These are phyloP conservation scores for Apiospora malaysiana DNA, from an alignment of 2,329 filamentous ascomycete genomes.

Conservation along the genomic window DNA sequence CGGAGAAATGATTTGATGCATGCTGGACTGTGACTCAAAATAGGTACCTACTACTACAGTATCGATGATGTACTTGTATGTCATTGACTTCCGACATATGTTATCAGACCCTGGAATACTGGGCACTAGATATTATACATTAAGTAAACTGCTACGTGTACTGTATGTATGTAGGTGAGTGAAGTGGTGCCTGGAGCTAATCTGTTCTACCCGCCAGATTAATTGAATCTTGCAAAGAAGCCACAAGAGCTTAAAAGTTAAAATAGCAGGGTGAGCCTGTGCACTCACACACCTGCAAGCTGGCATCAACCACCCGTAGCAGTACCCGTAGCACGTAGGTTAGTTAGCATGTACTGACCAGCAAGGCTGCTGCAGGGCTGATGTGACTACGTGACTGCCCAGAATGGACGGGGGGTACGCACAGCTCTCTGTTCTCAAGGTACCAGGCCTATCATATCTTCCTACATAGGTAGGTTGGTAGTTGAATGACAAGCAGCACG, in stretches of 20 bases:
- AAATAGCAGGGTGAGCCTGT: slow-evolving; percentile 8
- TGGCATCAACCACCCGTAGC: background rate
- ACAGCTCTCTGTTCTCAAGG: too few species aligned
- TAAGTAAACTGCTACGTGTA: background rate
- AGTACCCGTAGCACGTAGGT: too few species aligned
- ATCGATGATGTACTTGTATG: too few species aligned
- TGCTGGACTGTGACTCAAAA: background rate
- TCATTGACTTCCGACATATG: too few species aligned
- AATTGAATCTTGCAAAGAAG: background rate
- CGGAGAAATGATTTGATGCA: background rate
- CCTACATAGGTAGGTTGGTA: too few species aligned
- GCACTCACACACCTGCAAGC: background rate
- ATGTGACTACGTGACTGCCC: slow-evolving; percentile 5
- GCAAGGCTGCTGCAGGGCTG: background rate
- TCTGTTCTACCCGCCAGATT: background rate
- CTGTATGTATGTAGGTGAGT: too few species aligned
- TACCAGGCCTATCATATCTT: too few species aligned
- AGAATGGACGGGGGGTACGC: background rate
- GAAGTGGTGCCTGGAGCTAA: background rate
- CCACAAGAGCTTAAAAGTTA: slow-evolving; percentile 14
- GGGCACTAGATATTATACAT: background rate
- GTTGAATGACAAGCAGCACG: too few species aligned
- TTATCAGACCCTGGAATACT: background rate
- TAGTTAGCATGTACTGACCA: background rate
- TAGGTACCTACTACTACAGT: background rate